Evolutionary conservation across 768 basidiomycete genomes (phyloP).

Genomic region (Gymnopilus junonius): DNA sequence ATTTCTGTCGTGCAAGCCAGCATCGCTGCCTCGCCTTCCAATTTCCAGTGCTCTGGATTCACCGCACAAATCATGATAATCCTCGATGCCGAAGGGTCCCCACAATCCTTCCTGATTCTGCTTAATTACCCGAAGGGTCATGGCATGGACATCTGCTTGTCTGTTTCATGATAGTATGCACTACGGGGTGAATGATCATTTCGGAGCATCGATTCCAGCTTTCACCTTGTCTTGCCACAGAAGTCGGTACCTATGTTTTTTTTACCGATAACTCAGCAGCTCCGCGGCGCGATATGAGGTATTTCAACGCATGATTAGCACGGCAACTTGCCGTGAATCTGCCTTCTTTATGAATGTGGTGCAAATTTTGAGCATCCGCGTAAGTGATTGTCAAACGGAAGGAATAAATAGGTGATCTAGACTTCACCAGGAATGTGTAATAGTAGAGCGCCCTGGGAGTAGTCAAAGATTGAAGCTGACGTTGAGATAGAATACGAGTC

Average conservation of each 20-base stretch:
- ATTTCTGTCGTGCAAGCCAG: not conserved
- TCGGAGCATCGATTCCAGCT: not conserved
- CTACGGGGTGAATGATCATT: not conserved
- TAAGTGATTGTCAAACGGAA: not conserved
- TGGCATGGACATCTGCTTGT: not conserved
- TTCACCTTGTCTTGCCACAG: not conserved
- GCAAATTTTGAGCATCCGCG: not conserved
- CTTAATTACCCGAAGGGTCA: not conserved
- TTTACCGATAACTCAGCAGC: not conserved
- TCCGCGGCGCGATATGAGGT: not conserved
- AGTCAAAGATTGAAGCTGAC: not conserved
- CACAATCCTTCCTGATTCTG: not conserved
- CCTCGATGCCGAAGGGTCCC: not conserved
- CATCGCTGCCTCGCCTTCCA: not conserved
- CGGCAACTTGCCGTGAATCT: too few species aligned
- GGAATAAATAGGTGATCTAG: not conserved
- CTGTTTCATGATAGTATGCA: not conserved
- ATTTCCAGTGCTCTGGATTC: not conserved
- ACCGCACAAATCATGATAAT: not conserved
- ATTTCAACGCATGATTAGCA: not conserved
- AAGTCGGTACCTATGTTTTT: not conserved
- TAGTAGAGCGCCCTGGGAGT: not conserved
- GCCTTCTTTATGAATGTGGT: not conserved
- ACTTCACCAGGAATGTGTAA: not conserved
- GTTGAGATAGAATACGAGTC: not conserved